Percentiles rank a stretch among this genome's conserved stretches.
phyloP scores from a whole-genome alignment of 257 asterid species.

The Jacaranda mimosifolia region DNA sequence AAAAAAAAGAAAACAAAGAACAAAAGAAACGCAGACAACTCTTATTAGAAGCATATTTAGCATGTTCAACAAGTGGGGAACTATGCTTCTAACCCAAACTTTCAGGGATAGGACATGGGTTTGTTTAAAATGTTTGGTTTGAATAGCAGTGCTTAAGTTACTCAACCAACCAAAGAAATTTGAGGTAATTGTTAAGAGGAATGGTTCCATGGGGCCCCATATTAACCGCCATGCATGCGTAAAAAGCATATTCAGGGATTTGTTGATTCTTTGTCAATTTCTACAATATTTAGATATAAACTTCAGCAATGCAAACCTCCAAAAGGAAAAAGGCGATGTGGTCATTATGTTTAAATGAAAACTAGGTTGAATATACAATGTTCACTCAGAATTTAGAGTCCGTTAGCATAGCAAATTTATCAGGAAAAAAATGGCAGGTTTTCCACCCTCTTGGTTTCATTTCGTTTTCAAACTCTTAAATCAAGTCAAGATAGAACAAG shows the following conservation, averaged over 20 bases:
- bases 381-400: not conserved
- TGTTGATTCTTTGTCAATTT: not conserved
- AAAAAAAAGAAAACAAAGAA: slow-evolving; percentile 19
- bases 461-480: not conserved
- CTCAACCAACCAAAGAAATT: slow-evolving; percentile 16
- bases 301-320: not conserved
- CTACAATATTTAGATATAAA: not conserved
- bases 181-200: slow-evolving; percentile 5
- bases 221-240: not conserved
- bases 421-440: not conserved
- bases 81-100: not conserved
- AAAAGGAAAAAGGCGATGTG: not conserved
- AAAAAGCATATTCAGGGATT: not conserved
- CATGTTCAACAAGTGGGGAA: not conserved
- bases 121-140: slow-evolving; percentile 2
- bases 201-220: slow-evolving; percentile 19
- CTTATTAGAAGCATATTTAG: slow-evolving; percentile 5
- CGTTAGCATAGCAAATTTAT: not conserved
- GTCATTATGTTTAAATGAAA: not conserved
- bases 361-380: not conserved
- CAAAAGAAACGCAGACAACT: not conserved
- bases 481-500: not conserved
- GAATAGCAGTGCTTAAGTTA: slow-evolving; percentile 8
- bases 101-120: slow-evolving; percentile 15
- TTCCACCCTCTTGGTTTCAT: slow-evolving; percentile 3